phyloP scores from a whole-genome alignment of 208 protist genomes.

The Polymyxa betae region DNA sequence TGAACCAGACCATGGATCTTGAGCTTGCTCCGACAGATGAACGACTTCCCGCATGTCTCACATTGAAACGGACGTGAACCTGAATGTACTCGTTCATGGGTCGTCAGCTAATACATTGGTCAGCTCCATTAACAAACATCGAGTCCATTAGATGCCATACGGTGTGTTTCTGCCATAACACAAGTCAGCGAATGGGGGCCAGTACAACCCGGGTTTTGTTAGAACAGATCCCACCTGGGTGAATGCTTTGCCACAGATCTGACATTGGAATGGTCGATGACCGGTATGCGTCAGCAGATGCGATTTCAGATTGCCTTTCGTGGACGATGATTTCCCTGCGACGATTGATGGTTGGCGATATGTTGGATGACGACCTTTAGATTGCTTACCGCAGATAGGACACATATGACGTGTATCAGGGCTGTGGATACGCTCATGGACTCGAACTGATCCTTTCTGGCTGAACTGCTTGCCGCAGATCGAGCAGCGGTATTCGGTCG shows the following conservation, averaged over 20 bases:
- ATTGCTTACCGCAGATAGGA: conserved; percentile 5
- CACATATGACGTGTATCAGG: background rate
- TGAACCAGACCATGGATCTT: conserved; percentile 42
- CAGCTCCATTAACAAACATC: background rate
- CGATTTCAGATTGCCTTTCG: conserved; percentile 47
- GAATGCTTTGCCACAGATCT: conserved; percentile 32
- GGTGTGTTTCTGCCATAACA: conserved; percentile 49
- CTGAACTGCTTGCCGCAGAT: conserved; percentile 47
- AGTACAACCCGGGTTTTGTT: background rate
- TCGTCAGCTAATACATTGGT: conserved; percentile 20
- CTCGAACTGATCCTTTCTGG: conserved; percentile 42
- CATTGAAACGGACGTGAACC: conserved; percentile 10
- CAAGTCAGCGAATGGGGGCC: background rate
- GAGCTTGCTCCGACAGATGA: conserved; percentile 52
- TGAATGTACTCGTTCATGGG: conserved; percentile 40
- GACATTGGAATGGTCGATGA: conserved; percentile 36
- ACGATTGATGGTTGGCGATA: background rate
- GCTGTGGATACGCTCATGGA: conserved; percentile 28
- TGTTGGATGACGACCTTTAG: background rate
- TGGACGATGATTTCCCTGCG: conserved; percentile 46
- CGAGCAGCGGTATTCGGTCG: conserved; percentile 11
- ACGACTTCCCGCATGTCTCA: background rate
- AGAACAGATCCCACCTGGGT: background rate
- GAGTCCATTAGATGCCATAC: background rate
- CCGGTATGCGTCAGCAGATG: conserved; percentile 37